A percentile compares a stretch with the other conserved stretches of the same genome.
Evolutionary conservation across 257 asterid genomes (phyloP).

Genomic region (Solanum peruvianum): DNA sequence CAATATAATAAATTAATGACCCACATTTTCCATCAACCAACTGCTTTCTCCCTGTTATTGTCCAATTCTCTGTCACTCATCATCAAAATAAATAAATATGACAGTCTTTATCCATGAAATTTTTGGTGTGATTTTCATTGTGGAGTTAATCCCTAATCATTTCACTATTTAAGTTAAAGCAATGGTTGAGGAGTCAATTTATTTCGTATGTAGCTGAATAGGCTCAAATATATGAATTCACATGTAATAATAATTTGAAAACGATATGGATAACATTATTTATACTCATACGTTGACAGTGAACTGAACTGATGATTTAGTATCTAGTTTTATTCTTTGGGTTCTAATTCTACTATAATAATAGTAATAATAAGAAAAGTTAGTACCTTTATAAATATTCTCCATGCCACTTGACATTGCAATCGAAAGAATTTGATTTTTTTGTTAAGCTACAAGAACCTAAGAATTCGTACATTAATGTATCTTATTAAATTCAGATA

Average conservation of each 20-base stretch:
- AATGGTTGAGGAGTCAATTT: background rate
- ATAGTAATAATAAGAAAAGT: background rate
- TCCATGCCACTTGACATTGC: background rate
- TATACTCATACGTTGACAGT: background rate
- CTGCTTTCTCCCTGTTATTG: background rate
- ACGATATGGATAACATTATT: background rate
- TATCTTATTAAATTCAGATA: background rate
- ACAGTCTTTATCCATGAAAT: background rate
- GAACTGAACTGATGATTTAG: background rate
- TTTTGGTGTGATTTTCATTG: background rate
- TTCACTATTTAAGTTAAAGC: background rate
- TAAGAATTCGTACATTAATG: background rate
- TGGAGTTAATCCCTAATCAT: background rate
- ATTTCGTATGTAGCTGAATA: background rate
- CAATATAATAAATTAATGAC: background rate
- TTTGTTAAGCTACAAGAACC: background rate
- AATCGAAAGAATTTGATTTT: background rate
- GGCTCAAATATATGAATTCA: background rate
- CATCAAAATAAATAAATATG: background rate
- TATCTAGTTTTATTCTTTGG: background rate
- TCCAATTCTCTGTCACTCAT: background rate
- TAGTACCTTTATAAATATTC: background rate
- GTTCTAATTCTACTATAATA: background rate
- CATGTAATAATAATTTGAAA: background rate
- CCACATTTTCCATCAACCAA: background rate